Evolutionary conservation across 352 stramenopile genomes (phyloP).

Genomic region (Phytophthora sp.): DNA sequence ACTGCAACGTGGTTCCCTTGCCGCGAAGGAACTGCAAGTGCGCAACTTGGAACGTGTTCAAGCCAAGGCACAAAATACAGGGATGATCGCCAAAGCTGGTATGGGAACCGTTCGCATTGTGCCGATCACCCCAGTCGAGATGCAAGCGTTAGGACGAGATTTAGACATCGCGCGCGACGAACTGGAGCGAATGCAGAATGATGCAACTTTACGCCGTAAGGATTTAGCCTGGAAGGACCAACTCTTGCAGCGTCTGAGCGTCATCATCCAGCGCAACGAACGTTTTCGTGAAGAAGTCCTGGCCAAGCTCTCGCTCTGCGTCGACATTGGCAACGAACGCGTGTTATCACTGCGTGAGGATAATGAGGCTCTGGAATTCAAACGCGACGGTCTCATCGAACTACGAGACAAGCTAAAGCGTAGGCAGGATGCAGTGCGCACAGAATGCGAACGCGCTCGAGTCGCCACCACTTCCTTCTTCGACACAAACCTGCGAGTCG

Average conservation of each 20-base stretch:
- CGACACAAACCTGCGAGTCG: conserved; percentile 61
- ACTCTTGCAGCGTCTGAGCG: conserved; percentile 66
- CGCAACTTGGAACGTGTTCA: conserved; percentile 71
- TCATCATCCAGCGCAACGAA: conserved; percentile 77
- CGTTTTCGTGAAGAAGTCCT: conserved; percentile 57
- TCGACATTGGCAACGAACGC: conserved; percentile 61
- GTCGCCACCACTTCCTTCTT: conserved; percentile 57
- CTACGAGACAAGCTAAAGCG: conserved; percentile 38
- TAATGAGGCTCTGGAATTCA: conserved; percentile 54
- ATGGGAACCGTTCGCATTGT: conserved; percentile 76
- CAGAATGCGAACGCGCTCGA: conserved; percentile 43
- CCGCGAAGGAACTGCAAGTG: conserved; percentile 46
- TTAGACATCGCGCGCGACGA: conserved; percentile 55
- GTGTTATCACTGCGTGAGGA: conserved; percentile 66
- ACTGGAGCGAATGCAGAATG: conserved; percentile 47
- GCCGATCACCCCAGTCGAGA: conserved; percentile 51
- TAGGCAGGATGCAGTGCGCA: conserved; percentile 39
- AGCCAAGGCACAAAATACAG: conserved; percentile 64
- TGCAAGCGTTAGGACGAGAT: conserved; percentile 47
- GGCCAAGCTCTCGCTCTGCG: conserved; percentile 39
- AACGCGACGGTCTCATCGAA: conserved; percentile 34
- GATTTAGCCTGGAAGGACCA: conserved; percentile 70
- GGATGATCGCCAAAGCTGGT: conserved; percentile 76
- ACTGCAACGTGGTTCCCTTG: conserved; percentile 27
- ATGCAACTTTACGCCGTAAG: conserved; percentile 43